Percentiles rank a stretch among this genome's conserved stretches.
Evolutionary conservation across 805 yeast genomes (phyloP).

Genomic region (Starmerella kuoi): DNA sequence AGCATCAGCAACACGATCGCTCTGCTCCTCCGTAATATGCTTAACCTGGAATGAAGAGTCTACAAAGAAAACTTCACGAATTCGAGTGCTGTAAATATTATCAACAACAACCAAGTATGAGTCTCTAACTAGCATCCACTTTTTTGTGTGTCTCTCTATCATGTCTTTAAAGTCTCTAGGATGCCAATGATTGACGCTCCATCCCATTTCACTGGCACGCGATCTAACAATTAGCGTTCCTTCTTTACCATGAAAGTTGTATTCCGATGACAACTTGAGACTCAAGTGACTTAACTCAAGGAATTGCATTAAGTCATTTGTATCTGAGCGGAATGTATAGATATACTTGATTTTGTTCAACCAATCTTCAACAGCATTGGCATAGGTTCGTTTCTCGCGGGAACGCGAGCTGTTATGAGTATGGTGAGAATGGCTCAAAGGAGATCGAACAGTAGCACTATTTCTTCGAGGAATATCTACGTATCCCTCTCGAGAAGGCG

Average conservation of each 20-base stretch:
- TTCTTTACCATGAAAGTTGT: slow-evolving; percentile 74
- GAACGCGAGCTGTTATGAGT: background rate
- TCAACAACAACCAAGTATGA: slow-evolving; percentile 79
- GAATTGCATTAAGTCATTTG: slow-evolving; percentile 72
- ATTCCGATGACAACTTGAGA: slow-evolving; percentile 68
- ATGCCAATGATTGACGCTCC: slow-evolving; percentile 86
- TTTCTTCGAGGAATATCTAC: background rate
- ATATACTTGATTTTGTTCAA: slow-evolving; percentile 47
- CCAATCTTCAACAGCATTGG: slow-evolving; percentile 46
- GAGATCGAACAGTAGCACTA: background rate
- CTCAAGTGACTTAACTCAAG: slow-evolving; percentile 85
- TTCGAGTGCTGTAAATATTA: slow-evolving; percentile 73
- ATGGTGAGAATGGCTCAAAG: background rate
- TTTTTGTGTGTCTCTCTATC: slow-evolving; percentile 80
- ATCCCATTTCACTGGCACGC: slow-evolving; percentile 78
- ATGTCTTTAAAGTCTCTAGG: slow-evolving; percentile 69
- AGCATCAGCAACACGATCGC: slow-evolving; percentile 8
- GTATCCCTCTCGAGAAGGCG: background rate
- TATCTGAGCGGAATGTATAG: slow-evolving; percentile 62
- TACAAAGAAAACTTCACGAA: slow-evolving; percentile 83
- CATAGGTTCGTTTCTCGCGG: slow-evolving; percentile 5
- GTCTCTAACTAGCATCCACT: slow-evolving; percentile 82
- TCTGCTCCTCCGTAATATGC: slow-evolving; percentile 20
- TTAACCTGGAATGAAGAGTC: slow-evolving; percentile 57
- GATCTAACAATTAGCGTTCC: slow-evolving; percentile 73